These are phyloP conservation scores for Drechmeria coniospora DNA, from an alignment of 2,329 filamentous ascomycete genomes.

Conservation along the genomic window DNA sequence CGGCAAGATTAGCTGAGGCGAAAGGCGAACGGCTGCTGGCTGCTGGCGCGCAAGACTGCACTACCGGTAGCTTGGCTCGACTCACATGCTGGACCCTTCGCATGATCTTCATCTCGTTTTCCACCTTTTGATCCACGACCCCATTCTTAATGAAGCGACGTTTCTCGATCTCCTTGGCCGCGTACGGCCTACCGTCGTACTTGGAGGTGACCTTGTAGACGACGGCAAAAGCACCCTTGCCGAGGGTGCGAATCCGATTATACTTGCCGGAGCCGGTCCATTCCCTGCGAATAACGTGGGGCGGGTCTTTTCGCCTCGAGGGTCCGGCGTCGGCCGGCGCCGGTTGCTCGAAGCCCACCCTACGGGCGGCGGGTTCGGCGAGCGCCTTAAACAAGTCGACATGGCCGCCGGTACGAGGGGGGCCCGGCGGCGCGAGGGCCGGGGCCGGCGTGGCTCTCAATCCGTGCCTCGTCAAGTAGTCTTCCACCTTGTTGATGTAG, in stretches of 20 bases:
- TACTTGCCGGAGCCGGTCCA: conserved; percentile 80
- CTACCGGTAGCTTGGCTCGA: conserved; percentile 5
- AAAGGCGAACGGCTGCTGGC: not conserved
- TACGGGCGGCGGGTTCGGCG: conserved; percentile 5
- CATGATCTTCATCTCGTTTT: conserved; percentile 98
- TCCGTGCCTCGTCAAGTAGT: conserved; percentile 38
- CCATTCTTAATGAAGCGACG: conserved; percentile 87
- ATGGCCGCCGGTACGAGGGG: conserved; percentile 22
- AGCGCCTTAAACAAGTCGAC: conserved; percentile 18
- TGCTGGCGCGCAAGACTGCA: not conserved
- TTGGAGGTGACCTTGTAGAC: conserved; percentile 85
- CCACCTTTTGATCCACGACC: conserved; percentile 74
- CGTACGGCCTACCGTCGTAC: conserved; percentile 67
- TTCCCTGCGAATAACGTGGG: conserved; percentile 31
- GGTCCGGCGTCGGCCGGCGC: conserved; percentile 3
- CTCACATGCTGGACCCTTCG: conserved; percentile 66
- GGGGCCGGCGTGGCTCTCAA: conserved; percentile 27
- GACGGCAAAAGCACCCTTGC: conserved; percentile 86
- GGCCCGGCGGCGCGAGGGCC: conserved; percentile 9
- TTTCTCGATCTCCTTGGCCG: conserved; percentile 92
- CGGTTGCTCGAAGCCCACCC: conserved; percentile 2
- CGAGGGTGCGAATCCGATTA: conserved; percentile 67
- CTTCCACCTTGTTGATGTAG: conserved; percentile 54
- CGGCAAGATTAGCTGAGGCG: too few relatives aligned
- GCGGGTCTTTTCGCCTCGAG: conserved; percentile 11